Conservation (phyloP, 2,329 filamentous ascomycete species). For the Emergomyces orientalis region DNA sequence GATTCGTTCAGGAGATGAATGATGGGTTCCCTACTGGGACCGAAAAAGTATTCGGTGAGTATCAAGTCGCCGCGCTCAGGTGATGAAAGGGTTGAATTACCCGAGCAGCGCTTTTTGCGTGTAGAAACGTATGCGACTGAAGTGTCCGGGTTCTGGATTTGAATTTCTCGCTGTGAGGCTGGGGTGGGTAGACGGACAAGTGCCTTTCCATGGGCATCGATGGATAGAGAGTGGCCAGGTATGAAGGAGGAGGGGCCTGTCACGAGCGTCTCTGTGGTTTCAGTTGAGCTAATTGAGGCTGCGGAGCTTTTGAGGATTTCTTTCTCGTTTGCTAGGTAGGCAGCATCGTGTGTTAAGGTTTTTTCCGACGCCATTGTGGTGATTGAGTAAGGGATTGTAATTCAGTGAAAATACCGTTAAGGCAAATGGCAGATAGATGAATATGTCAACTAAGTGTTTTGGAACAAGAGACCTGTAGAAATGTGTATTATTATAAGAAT, state of each 20-base stretch:
- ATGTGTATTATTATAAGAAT: neutral
- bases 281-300: constrained; percentile 10
- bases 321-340: constrained; percentile 6
- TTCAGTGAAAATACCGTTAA: neutral
- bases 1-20: constrained; percentile 31
- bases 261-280: constrained; percentile 6
- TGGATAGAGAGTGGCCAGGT: constrained; percentile 16
- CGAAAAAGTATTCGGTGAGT: constrained; percentile 51
- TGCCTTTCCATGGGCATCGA: constrained; percentile 24
- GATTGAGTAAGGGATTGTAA: neutral
- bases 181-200: constrained; percentile 29
- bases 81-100: constrained; percentile 41
- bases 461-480: neutral
- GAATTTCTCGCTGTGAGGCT: constrained; percentile 30
- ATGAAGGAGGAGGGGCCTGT: constrained; percentile 3
- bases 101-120: constrained; percentile 41
- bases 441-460: neutral
- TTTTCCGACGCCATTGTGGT: neutral
- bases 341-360: neutral
- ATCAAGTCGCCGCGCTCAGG: constrained; percentile 31
- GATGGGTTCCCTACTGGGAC: constrained; percentile 44
- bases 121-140: constrained; percentile 44
- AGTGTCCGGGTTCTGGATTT: constrained; percentile 28
- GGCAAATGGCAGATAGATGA: neutral
- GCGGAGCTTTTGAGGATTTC: constrained; percentile 13